These are phyloP conservation scores for Penicillium sp. DNA, from an alignment of 2,329 filamentous ascomycete species.

Conservation along the genomic window DNA sequence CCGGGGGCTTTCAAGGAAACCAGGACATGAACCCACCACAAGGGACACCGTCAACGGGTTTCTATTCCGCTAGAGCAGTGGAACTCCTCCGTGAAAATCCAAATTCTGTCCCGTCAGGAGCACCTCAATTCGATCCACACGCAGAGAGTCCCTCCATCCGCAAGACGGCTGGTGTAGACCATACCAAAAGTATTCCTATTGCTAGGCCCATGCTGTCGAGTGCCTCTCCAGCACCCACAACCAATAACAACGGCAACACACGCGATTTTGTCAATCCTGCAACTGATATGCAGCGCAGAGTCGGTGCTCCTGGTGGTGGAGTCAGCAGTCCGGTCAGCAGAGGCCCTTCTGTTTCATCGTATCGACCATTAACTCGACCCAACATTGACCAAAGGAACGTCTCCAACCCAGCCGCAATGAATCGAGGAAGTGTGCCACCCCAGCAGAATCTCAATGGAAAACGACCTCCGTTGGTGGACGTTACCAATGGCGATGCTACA, in stretches of 20 bases:
- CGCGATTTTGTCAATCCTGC: conserved; percentile 41
- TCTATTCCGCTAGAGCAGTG: conserved; percentile 70
- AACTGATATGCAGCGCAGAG: conserved; percentile 35
- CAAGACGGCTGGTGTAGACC: conserved; percentile 84
- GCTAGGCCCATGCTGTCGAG: conserved; percentile 47
- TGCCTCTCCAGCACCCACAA: conserved; percentile 31
- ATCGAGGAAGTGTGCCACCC: conserved; percentile 23
- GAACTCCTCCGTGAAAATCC: conserved; percentile 56
- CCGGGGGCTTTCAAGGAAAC: conserved; percentile 5
- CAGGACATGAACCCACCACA: conserved; percentile 32
- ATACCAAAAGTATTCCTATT: conserved; percentile 72
- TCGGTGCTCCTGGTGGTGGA: conserved; percentile 35
- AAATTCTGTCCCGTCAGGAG: conserved; percentile 44
- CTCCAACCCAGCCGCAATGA: conserved; percentile 19
- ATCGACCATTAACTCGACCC: conserved; percentile 47
- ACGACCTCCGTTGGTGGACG: conserved; percentile 46
- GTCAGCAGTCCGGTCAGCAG: conserved; percentile 36
- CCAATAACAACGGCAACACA: conserved; percentile 28
- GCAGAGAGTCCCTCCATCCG: conserved; percentile 81
- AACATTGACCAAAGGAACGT: conserved; percentile 32
- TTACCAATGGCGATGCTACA: conserved; percentile 41
- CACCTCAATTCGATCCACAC: conserved; percentile 68
- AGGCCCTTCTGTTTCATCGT: conserved; percentile 41
- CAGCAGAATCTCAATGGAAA: conserved; percentile 42
- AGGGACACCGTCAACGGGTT: conserved; percentile 47